Conservation (phyloP, 352 stramenopile species). For the Globisporangium nagaii region DNA sequence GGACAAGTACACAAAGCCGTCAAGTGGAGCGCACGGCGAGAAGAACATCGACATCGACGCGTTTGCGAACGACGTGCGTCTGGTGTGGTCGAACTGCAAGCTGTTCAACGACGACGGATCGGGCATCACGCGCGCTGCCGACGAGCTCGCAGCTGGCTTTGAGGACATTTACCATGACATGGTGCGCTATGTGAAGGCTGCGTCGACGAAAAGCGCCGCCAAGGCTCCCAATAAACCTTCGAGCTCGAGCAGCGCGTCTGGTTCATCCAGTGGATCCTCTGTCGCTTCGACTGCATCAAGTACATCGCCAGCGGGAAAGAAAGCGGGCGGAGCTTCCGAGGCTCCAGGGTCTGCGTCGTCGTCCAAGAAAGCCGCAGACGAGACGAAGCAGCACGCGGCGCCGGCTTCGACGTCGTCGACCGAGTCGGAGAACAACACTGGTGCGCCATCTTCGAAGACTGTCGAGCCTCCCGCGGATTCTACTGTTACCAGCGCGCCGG, state of each 20-base stretch:
- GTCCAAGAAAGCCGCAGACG: neutral
- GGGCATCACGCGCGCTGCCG: constrained; percentile 66
- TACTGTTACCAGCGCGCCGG: too few relatives aligned
- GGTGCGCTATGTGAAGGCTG: constrained; percentile 19
- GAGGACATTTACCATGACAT: constrained; percentile 52
- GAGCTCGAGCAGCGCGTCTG: neutral
- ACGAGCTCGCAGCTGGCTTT: constrained; percentile 61
- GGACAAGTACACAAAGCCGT: constrained; percentile 41
- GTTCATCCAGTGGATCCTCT: too few relatives aligned
- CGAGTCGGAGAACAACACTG: neutral
- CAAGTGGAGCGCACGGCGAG: constrained; percentile 12
- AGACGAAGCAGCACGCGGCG: neutral
- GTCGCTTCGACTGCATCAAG: neutral
- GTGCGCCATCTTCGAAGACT: neutral
- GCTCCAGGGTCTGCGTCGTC: neutral
- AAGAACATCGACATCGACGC: constrained; percentile 41
- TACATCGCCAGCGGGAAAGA: neutral
- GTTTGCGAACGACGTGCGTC: constrained; percentile 72
- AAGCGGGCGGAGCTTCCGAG: neutral
- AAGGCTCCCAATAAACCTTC: neutral
- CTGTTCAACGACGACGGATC: constrained; percentile 83
- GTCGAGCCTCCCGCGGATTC: neutral
- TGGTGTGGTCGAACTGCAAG: constrained; percentile 83
- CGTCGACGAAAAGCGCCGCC: neutral
- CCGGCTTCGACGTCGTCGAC: neutral